Percentiles rank a stretch among this genome's conserved stretches.
Conservation (phyloP, 805 yeast genomes). For the Kregervanrija delftensis region DNA sequence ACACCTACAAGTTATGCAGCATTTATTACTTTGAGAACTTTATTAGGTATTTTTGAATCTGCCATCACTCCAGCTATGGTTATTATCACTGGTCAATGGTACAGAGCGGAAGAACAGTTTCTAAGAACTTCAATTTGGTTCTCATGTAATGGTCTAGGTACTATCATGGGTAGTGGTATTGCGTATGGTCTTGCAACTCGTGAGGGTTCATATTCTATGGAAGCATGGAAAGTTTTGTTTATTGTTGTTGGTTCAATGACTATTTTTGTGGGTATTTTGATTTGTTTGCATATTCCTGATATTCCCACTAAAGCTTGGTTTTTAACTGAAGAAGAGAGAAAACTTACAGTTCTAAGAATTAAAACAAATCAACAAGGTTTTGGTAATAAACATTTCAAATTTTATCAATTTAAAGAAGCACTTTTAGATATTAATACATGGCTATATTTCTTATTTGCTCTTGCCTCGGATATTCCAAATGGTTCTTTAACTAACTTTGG, state of each 20-base stretch:
- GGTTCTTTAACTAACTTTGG: slow-evolving; percentile 42
- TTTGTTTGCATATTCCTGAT: slow-evolving; percentile 26
- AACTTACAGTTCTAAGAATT: slow-evolving; percentile 24
- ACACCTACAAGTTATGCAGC: slow-evolving; percentile 41
- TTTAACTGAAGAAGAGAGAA: slow-evolving; percentile 31
- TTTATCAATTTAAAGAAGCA: slow-evolving; percentile 23
- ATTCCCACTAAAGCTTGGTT: slow-evolving; percentile 29
- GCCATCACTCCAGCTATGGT: slow-evolving; percentile 30
- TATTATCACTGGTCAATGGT: slow-evolving; percentile 27
- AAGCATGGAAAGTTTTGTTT: slow-evolving; percentile 28
- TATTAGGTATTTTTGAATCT: slow-evolving; percentile 39
- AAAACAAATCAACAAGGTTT: slow-evolving; percentile 39
- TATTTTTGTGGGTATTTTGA: slow-evolving; percentile 25
- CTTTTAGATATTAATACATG: slow-evolving; percentile 32
- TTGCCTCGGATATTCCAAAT: slow-evolving; percentile 24
- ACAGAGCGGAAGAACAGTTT: slow-evolving; percentile 27
- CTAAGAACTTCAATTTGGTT: slow-evolving; percentile 20
- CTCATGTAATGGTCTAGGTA: slow-evolving; percentile 23
- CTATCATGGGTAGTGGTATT: slow-evolving; percentile 26
- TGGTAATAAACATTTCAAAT: slow-evolving; percentile 23
- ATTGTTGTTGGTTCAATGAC: slow-evolving; percentile 29
- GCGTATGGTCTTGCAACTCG: slow-evolving; percentile 28
- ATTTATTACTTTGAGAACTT: slow-evolving; percentile 39
- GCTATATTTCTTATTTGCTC: slow-evolving; percentile 29
- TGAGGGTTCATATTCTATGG: slow-evolving; percentile 16